Evolutionary conservation across 2,329 filamentous ascomycete species (phyloP).

Genomic region (Aureobasidium lini): DNA sequence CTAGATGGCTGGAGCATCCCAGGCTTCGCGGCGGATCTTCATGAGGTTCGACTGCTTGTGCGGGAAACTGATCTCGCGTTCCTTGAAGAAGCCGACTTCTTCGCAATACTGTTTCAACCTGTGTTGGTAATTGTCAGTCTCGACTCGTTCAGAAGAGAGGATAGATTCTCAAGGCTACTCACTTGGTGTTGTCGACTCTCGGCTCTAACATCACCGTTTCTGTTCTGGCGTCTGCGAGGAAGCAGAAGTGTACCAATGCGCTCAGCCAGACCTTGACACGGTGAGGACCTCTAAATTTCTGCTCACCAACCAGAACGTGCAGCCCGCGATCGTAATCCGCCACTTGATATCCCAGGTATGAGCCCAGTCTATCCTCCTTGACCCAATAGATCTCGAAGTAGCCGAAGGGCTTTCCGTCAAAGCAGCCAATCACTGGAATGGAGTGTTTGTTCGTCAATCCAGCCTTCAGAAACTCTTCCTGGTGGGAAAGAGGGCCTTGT

Average conservation of each 20-base stretch:
- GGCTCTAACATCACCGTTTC: constrained; percentile 81
- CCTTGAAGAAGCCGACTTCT: constrained; percentile 71
- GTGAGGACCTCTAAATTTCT: constrained; percentile 78
- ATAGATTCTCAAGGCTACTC: constrained; percentile 28
- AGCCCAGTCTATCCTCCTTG: constrained; percentile 77
- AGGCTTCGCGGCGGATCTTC: constrained; percentile 69
- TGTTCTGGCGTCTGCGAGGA: constrained; percentile 69
- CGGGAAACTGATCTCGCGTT: constrained; percentile 77
- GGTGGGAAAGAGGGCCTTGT: constrained; percentile 48
- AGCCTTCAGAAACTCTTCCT: constrained; percentile 60
- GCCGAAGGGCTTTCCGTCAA: constrained; percentile 91
- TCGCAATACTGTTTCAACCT: constrained; percentile 67
- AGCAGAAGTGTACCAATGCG: constrained; percentile 79
- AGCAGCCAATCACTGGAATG: constrained; percentile 86
- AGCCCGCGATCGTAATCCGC: constrained; percentile 82
- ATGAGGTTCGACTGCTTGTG: constrained; percentile 91
- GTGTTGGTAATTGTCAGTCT: neutral
- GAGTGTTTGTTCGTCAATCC: constrained; percentile 63
- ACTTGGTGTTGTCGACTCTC: constrained; percentile 85
- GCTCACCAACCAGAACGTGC: constrained; percentile 83
- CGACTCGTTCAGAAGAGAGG: neutral
- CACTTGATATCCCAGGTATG: constrained; percentile 55
- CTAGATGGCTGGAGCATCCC: constrained; percentile 55
- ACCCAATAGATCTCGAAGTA: constrained; percentile 99
- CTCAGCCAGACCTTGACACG: constrained; percentile 74